Base-by-base conservation (phyloP, 2,329 filamentous ascomycete species). In the Fusarium circinatum region DNA sequence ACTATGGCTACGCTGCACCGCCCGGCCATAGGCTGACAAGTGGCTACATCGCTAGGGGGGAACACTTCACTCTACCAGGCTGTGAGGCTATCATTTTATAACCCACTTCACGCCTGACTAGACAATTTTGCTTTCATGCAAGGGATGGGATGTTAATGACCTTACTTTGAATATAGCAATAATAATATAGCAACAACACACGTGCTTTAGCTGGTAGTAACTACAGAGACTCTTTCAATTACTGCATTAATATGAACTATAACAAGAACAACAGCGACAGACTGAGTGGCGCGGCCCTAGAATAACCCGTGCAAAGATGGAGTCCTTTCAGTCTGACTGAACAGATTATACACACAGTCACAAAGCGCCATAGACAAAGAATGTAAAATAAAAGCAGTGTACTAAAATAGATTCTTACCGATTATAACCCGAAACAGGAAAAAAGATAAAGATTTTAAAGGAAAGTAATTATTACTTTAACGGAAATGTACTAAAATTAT, bases 81-180 rank as follows among this genome's bases (percentile, higher is more conserved):
- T 51, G 48, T 10, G 48, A 32, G 22, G 22, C 15, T 10, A 18
- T 34, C 6, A 51, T 34, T 34, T 30, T 10, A 13, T 18, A 5
- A 49, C 18, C 5, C 22, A 51, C 15, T 34, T 34, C 4, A 51
- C 4, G 6, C 15, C 47, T 32, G 7, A n/a, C 4, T 32, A n/a
- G 15, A 2, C 3, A 32, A 3, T 7, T n/a, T 3, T 8, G 1
- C 0, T 32, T n/a, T 30, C 2, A 49, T 30, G 1, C 9, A 11
- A 8, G 10, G 2, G 7, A 6, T 48, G 14, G 14, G 12, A 17
- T n/a, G 7, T 15, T 11, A 6, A 32, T n/a, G 3, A 15, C 17
- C 5, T 17, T 36, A 8, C 34, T 18, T n/a, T 8, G 17, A 3
- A 10, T 0, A 13, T 17, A 17, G 45, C 4, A 28, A 48, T 7